Base-by-base conservation (phyloP, 2,329 filamentous ascomycete genomes). In the Ascochyta clinopodiicola region DNA sequence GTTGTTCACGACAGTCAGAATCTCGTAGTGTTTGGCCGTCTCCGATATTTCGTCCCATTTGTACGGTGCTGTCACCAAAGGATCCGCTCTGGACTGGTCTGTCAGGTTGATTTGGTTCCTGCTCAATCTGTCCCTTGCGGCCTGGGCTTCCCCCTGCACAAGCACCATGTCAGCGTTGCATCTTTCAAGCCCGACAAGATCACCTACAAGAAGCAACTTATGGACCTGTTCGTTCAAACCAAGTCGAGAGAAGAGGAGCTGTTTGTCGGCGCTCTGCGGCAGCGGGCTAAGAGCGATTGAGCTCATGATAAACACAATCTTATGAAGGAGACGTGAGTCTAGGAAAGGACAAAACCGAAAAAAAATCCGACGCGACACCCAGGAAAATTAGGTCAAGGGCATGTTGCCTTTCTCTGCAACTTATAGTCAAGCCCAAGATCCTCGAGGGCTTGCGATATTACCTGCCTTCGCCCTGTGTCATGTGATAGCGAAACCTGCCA, bases 41-140 rank as follows among this genome's bases (percentile, higher is more conserved):
- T 81, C 80, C 31, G 76, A 79, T 27, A 82, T 76, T 48, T 81
- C 77, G 50, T 77, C 75, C 67, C 78, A 80, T 51, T 75, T 78
- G 62, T 79, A 81, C 5, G 79, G 80, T 17, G 63, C 61, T 48
- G 58, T 60, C 6, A 74, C 63, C 27, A 65, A 65, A 44, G 73
- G 62, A 63, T 74, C 54, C 7, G 43, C 51, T 38, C 64, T 66
- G 27, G 74, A 75, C 19, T 77, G 71, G 9, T 74, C 68, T 5
- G 76, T 74, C 40, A 81, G 67, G 34, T 77, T 76, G 31, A 68
- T 66, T 22, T 68, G 71, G 48, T 73, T 71, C 22, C 66, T 68
- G 49, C 77, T 79, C 57, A 81, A 68, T 10, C 76, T 71, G 57
- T 77, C 71, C 60, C 79, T 72, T 32, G 76, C 78, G 44, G 64